A percentile compares a stretch with the other conserved stretches of the same genome.
These are phyloP conservation scores for Saccharomycopsis javanensis DNA, from an alignment of 805 yeast species.

Conservation along the genomic window DNA sequence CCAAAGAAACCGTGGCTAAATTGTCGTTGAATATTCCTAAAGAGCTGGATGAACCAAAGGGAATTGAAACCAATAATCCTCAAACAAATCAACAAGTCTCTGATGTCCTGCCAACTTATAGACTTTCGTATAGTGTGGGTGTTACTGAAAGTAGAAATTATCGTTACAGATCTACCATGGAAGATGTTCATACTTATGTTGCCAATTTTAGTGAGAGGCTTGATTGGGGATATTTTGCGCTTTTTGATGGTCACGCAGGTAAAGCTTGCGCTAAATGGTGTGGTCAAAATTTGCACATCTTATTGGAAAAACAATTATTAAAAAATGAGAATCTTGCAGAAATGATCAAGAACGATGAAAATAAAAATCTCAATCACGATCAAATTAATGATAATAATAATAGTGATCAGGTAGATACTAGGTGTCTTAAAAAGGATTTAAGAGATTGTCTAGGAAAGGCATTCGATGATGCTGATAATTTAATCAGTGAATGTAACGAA, in stretches of 20 bases:
- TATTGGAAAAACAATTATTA: slow-evolving; percentile 51
- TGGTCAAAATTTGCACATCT: slow-evolving; percentile 70
- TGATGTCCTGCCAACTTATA: slow-evolving; percentile 8
- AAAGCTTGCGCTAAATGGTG: slow-evolving; percentile 90
- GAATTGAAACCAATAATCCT: too few relatives aligned
- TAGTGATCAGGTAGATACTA: slow-evolving; percentile 21
- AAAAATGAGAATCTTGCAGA: slow-evolving; percentile 20
- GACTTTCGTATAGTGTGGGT: slow-evolving; percentile 69
- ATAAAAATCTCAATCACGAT: background rate
- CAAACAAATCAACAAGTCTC: background rate
- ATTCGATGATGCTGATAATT: slow-evolving; percentile 66
- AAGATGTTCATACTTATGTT: slow-evolving; percentile 88
- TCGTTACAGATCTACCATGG: slow-evolving; percentile 82
- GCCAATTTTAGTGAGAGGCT: slow-evolving; percentile 85
- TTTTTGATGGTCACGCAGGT: slow-evolving; percentile 98
- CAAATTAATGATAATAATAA: background rate
- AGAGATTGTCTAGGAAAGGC: slow-evolving; percentile 58
- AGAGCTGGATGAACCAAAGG: too few relatives aligned
- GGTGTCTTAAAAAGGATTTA: slow-evolving; percentile 33
- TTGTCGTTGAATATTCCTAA: background rate
- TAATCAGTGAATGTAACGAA: slow-evolving; percentile 41
- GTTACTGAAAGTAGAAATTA: slow-evolving; percentile 84
- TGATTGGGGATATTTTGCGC: slow-evolving; percentile 92
- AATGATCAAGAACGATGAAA: background rate
- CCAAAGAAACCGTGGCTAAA: background rate